Conservation (phyloP, 164 flowering plant genomes). For the Aristolochia fimbriata region DNA sequence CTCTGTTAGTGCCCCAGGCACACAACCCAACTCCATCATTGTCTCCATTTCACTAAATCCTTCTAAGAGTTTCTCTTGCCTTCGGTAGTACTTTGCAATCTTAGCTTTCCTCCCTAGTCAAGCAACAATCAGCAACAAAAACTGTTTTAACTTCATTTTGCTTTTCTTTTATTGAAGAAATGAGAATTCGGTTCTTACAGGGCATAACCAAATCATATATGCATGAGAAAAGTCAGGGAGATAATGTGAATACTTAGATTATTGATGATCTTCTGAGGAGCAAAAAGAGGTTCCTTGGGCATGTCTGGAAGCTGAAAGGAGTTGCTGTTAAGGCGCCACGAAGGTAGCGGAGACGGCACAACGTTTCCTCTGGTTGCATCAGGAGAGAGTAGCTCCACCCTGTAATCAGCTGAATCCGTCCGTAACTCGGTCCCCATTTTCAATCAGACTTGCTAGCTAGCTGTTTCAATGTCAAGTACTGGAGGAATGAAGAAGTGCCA, state of each 20-base stretch:
- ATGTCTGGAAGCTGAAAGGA: conserved; percentile 21
- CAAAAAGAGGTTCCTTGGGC: conserved; percentile 5
- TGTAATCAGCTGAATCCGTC: conserved; percentile 13
- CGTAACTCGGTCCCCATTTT: conserved; percentile 5
- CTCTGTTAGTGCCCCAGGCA: conserved; percentile 56
- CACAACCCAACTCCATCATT: conserved; percentile 36
- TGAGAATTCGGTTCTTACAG: not conserved
- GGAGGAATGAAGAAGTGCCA: no score
- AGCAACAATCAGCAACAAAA: not conserved
- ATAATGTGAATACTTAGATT: conserved; percentile 4
- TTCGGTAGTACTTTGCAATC: conserved; percentile 72
- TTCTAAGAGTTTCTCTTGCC: conserved; percentile 70
- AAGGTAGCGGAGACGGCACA: conserved; percentile 15
- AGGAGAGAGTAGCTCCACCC: conserved; percentile 30
- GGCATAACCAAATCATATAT: not conserved
- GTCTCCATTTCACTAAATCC: conserved; percentile 84
- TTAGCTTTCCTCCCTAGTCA: conserved; percentile 39
- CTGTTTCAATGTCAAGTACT: no score
- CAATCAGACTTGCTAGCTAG: no score
- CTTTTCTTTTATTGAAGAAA: no score
- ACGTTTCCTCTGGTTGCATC: conserved; percentile 9
- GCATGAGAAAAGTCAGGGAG: conserved; percentile 2
- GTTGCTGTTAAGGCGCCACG: conserved; percentile 41
- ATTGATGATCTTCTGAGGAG: conserved; percentile 3
- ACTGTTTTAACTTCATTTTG: not conserved